Evolutionary conservation across 2,329 filamentous ascomycete species (phyloP), one percentile per base, ranked within the genome.

Genomic region (Fusarium burgessii): DNA sequence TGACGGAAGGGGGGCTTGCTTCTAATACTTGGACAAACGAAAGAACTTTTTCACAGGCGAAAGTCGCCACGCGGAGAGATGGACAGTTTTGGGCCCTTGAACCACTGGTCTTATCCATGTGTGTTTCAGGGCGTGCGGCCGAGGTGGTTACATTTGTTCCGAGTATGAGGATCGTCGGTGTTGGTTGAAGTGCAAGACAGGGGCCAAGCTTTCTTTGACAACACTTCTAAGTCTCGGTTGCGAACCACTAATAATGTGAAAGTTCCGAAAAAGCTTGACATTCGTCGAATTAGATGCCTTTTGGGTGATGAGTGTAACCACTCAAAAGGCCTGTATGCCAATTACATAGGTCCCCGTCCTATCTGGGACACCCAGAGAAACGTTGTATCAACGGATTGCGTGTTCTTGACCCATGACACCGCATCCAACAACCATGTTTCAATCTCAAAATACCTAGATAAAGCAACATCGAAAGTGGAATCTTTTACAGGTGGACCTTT

Each of bases 1-100:
- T 6, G 2, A 17, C 15, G 27, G 27, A 25, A n/a, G 45, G 33
- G 40, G 45, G 40, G 12, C 38, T 18, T 23, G 12, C 61, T 66
- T 66, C 62, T 66, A 66, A 66, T 66, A 66, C 40, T 66, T 40
- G 23, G 23, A 13, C 32, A 40, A 2, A 27, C 17, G 9, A 38
- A 38, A 6, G 12, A 5, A 10, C 1, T 47, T 27, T 9, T n/a
- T 4, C 25, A 11, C 17, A 38, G 33, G 17, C 33, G 12, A 47
- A n/a, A 20, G 20, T 27, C 32, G 33, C 32, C 32, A 51, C 47
- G 9, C 47, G 20, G 23, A 27, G 32, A 12, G 13, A n/a, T n/a
- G 23, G 9, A 27, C 47, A 12, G 17, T 38, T 51, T 51, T 0
- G 20, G 47, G 2, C 9, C 6, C 23, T 23, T 12, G 17, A 0